Evolutionary conservation across 306 rosid species (phyloP), one percentile per base, ranked within the genome.

Genomic region (Trichosanthes cucumerina): DNA sequence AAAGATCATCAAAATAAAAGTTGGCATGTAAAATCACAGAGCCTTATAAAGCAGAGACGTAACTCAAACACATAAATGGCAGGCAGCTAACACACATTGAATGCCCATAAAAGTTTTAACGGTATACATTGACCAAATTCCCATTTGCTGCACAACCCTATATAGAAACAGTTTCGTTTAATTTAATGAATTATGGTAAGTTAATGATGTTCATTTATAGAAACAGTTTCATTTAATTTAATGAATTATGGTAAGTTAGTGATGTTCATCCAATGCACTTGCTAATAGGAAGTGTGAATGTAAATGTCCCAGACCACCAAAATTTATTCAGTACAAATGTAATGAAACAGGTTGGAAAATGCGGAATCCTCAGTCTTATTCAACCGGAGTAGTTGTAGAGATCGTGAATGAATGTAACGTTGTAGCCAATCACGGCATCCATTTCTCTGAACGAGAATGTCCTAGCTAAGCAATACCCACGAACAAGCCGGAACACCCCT

Each of bases 81-180:
- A 73, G 77, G 58, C 43, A 73, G 26, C 60, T 73, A 73, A 18
- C 56, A 47, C 56, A 73, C 56, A 73, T 73, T 73, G 59, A 73
- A 73, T 73, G 77, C 77, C 23, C 77, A 46, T 73, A 73, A 69
- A 69, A 69, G 54, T 21, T 69, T 23, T 21, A 69, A 73, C 60
- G 44, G 77, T 47, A 34, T 5, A 21, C 59, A 73, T 73, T 73
- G 77, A 73, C 77, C 43, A 73, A 73, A 49, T 16, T 21, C 6
- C 60, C 18, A 49, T 52, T 26, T 49, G 58, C 36, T 47, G 8
- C 41, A 52, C 6, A 26, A 11, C 23, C 60, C 41, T 15, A 14
- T 73, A 73, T 47, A 31, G 77, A 49, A 73, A 47, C 77, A 49
- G 77, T 49, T 72, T 72, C 77, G 28, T 72, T 72, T 28, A 72